Conservation (phyloP, 169 alveolate genomes). For the Plasmodium coatneyi region DNA sequence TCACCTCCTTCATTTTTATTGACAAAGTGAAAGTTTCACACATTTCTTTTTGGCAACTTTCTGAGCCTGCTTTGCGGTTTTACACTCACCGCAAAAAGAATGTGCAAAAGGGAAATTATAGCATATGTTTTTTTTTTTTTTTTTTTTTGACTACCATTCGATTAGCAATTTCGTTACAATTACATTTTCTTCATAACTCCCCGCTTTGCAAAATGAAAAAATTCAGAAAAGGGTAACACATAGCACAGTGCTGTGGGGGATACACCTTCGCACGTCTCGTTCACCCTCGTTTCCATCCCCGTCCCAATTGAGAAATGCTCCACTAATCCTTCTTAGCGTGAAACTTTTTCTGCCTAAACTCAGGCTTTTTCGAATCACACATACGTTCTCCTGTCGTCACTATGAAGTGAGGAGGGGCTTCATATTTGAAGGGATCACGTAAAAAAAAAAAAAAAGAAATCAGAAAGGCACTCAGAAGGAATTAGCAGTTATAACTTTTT, state of each 20-base stretch:
- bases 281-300: not conserved
- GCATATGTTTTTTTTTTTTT: not conserved
- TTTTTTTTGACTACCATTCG: not conserved
- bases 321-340: not conserved
- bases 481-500: not conserved
- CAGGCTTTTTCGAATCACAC: not conserved
- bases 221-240: not conserved
- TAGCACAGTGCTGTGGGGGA: not conserved
- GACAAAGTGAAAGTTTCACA: not conserved
- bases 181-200: not conserved
- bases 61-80: not conserved
- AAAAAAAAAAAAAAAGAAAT: not conserved
- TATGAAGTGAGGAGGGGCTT: not conserved
- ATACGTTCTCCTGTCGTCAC: not conserved
- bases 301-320: not conserved
- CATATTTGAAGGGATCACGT: not conserved
- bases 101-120: constrained; percentile 7
- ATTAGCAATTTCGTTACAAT: not conserved
- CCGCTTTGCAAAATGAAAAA: not conserved
- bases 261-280: not conserved
- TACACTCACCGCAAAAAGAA: not conserved
- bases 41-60: not conserved
- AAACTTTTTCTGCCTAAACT: not conserved
- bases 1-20: not conserved
- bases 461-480: not conserved